These are phyloP conservation scores for Solanum hybrid DNA, from an alignment of 305 asterid species.

Conservation along the genomic window DNA sequence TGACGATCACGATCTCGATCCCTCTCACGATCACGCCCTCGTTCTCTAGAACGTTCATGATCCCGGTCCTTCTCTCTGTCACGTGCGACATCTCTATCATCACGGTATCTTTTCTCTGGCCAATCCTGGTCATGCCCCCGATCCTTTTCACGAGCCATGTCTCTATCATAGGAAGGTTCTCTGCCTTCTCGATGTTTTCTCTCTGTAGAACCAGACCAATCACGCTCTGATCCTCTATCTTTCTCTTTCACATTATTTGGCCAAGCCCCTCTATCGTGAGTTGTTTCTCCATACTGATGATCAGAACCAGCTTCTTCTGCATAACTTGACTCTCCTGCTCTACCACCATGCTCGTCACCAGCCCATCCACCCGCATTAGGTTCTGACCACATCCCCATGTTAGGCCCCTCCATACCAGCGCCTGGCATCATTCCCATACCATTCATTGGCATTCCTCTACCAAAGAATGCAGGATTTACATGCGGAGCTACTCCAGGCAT, in stretches of 20 bases:
- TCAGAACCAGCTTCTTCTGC: constrained; percentile 72
- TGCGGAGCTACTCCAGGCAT: constrained; percentile 79
- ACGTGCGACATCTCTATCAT: constrained; percentile 46
- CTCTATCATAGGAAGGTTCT: constrained; percentile 59
- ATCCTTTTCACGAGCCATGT: constrained; percentile 43
- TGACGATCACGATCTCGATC: constrained; percentile 32
- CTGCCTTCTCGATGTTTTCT: constrained; percentile 67
- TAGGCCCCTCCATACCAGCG: constrained; percentile 56
- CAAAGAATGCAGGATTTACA: constrained; percentile 76
- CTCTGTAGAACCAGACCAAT: constrained; percentile 73
- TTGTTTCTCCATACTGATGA: constrained; percentile 59
- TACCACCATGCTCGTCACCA: constrained; percentile 60
- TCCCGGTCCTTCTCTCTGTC: constrained; percentile 53
- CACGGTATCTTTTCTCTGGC: constrained; percentile 54
- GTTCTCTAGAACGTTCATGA: constrained; percentile 30
- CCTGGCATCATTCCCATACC: constrained; percentile 74
- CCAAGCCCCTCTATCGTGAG: constrained; percentile 56
- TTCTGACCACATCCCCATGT: constrained; percentile 70
- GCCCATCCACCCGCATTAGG: constrained; percentile 66
- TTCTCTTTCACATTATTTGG: constrained; percentile 50
- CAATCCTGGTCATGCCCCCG: constrained; percentile 39
- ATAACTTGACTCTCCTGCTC: constrained; percentile 71
- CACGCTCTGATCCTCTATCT: constrained; percentile 66
- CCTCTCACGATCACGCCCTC: constrained; percentile 35
- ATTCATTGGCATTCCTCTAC: constrained; percentile 69